Percentiles rank a stretch among this genome's conserved stretches.
Conservation (phyloP, 2,329 filamentous ascomycete species). For the Aspergillus clavatus region DNA sequence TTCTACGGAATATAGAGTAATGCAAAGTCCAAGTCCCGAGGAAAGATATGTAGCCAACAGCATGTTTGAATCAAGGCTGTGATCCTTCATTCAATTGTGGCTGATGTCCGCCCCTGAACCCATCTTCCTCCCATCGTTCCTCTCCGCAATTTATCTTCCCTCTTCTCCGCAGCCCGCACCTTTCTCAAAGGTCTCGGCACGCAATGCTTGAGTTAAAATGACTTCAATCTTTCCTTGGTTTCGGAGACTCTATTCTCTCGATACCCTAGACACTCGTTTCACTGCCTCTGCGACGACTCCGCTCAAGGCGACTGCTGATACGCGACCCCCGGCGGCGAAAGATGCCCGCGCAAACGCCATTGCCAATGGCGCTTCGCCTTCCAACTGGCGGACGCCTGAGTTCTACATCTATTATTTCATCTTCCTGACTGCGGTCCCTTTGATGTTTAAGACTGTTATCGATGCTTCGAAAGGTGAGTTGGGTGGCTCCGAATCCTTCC, state of each 20-base stretch:
- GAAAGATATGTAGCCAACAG: too few species aligned
- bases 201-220: slow-evolving; percentile 39
- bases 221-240: slow-evolving; percentile 44
- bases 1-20: too few species aligned
- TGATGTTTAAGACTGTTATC: slow-evolving; percentile 88
- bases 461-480: slow-evolving; percentile 74
- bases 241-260: slow-evolving; percentile 56
- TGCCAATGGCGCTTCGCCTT: slow-evolving; percentile 50
- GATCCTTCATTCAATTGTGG: background rate
- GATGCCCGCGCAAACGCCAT: slow-evolving; percentile 36
- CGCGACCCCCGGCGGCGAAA: slow-evolving; percentile 38
- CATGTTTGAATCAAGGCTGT: background rate
- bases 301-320: slow-evolving; percentile 55
- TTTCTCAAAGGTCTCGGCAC: slow-evolving; percentile 12
- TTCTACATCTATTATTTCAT: slow-evolving; percentile 76
- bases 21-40: too few species aligned
- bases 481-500: background rate
- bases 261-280: slow-evolving; percentile 68
- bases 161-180: slow-evolving; percentile 5
- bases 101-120: slow-evolving; percentile 18
- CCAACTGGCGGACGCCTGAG: slow-evolving; percentile 82
- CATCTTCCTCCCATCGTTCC: slow-evolving; percentile 9
- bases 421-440: slow-evolving; percentile 62
- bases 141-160: slow-evolving; percentile 3
- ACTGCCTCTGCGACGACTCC: slow-evolving; percentile 65